Base-by-base conservation (phyloP, 768 basidiomycete species). In the Hygrophorus pudorinus region DNA sequence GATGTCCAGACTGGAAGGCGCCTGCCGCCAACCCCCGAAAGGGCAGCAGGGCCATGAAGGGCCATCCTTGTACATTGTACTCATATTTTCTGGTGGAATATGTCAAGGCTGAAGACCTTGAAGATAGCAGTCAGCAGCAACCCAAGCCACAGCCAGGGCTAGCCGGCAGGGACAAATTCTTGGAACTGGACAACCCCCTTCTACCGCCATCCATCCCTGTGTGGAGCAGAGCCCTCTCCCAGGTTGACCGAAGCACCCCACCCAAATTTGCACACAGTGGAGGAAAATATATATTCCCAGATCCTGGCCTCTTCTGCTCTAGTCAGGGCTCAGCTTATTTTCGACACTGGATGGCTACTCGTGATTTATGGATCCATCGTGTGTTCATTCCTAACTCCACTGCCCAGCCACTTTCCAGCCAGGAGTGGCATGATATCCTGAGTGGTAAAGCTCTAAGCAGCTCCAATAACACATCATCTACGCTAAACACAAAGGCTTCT, bases 221-320 rank as follows among this genome's bases (percentile, higher is more conserved):
- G 7, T 44, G 43, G 43, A 8, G 5, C 16, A 12, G 20, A 12
- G 43, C 33, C 4, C 43, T 44, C 12, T 9, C 13, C n/a, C 8
- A 13, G 7, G 43, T 36, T 24, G n/a, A n/a, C n/a, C n/a, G n/a
- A n/a, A 36, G 11, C 16, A 10, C 9, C 9, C 4, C 1, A 4
- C 4, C 43, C 14, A 20, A 44, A 13, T 12, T 31, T 13, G 27
- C 27, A 34, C 18, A 17, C 7, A 13, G 24, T 24, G 32, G 13
- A 17, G 32, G 43, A 34, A 17, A 35, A 7, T 44, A 20, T 9
- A 17, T 17, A 12, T 44, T 44, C 33, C 43, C 43, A 2, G 43
- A 44, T 30, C 31, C 33, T 9, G 14, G 21, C 11, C 21, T 44
- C 18, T 44, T 44, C 31, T 27, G 33, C 27, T 21, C 31, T 28